phyloP scores from a whole-genome alignment of 441 rosid species.

The Melastoma candidum region DNA sequence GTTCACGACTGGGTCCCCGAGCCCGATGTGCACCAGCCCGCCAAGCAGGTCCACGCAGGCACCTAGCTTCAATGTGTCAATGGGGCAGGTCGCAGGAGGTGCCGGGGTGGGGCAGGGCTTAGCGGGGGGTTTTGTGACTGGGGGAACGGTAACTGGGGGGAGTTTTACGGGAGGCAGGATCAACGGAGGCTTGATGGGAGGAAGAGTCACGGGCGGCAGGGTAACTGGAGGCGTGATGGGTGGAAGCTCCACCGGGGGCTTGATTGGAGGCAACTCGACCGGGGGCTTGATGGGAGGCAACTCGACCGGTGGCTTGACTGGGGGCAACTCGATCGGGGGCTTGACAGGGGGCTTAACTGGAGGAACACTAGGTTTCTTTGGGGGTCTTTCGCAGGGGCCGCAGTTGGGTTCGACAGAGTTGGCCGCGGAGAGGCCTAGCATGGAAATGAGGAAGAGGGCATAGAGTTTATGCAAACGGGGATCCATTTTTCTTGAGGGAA shows the following conservation, averaged over 20 bases:
- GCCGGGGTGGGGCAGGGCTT: conserved; percentile 29
- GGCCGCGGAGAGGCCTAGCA: too few relatives aligned
- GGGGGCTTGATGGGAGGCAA: conserved; percentile 4
- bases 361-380: too few relatives aligned
- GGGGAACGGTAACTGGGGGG: conserved; percentile 7
- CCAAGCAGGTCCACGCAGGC: conserved; percentile 71
- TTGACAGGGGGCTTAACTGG: conserved; percentile 2
- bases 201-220: not conserved
- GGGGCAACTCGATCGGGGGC: conserved; percentile 19
- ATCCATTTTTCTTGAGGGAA: too few relatives aligned
- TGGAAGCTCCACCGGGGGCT: conserved; percentile 1
- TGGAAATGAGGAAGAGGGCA: too few relatives aligned
- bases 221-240: not conserved
- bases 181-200: too few relatives aligned
- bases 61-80: conserved; percentile 54
- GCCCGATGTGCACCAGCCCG: conserved; percentile 54
- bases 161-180: not conserved
- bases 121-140: conserved; percentile 13
- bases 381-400: too few relatives aligned
- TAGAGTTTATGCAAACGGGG: too few relatives aligned
- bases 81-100: conserved; percentile 35
- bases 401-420: too few relatives aligned
- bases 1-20: conserved; percentile 53
- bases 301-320: not conserved
- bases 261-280: not conserved